Evolutionary conservation across 352 stramenopile species (phyloP).

Genomic region (Pythium plurisporium): DNA sequence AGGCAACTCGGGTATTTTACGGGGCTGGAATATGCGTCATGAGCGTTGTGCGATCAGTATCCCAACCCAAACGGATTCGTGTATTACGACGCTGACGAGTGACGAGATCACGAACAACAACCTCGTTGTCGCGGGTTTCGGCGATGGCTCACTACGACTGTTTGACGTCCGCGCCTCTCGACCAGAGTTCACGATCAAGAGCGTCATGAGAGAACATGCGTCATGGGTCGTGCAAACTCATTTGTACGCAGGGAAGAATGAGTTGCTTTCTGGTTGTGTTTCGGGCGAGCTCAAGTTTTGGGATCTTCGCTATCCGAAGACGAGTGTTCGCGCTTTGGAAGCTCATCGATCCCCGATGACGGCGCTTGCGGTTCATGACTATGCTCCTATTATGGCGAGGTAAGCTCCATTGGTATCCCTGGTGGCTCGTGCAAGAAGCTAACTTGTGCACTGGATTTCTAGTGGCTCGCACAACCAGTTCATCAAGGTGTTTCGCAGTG

Average conservation of each 20-base stretch:
- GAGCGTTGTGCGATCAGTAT: constrained; percentile 87
- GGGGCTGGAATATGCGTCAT: constrained; percentile 93
- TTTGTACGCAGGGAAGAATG: constrained; percentile 68
- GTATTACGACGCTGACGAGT: constrained; percentile 87
- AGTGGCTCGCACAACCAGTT: constrained; percentile 98
- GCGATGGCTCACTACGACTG: constrained; percentile 92
- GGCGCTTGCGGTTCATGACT: constrained; percentile 93
- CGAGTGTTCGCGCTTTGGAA: constrained; percentile 84
- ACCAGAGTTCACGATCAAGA: constrained; percentile 60
- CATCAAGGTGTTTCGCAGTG: constrained; percentile 96
- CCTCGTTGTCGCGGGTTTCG: constrained; percentile 90
- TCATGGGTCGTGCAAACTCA: constrained; percentile 95
- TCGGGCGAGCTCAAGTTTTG: constrained; percentile 96
- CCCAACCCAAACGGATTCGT: constrained; percentile 86
- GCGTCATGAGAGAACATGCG: constrained; percentile 87
- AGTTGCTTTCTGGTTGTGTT: constrained; percentile 93
- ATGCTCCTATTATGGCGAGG: constrained; percentile 94
- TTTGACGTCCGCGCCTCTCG: constrained; percentile 90
- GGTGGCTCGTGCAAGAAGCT: not conserved
- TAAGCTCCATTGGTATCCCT: constrained; percentile 14
- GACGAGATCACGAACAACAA: constrained; percentile 58
- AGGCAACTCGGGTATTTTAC: constrained; percentile 90
- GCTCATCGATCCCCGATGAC: constrained; percentile 94
- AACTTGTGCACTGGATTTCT: not conserved
- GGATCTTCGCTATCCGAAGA: constrained; percentile 91